Percentiles rank a stretch among this genome's conserved stretches.
Conservation (phyloP, 2,329 filamentous ascomycete genomes). For the Exophiala phaeomuriformis region DNA sequence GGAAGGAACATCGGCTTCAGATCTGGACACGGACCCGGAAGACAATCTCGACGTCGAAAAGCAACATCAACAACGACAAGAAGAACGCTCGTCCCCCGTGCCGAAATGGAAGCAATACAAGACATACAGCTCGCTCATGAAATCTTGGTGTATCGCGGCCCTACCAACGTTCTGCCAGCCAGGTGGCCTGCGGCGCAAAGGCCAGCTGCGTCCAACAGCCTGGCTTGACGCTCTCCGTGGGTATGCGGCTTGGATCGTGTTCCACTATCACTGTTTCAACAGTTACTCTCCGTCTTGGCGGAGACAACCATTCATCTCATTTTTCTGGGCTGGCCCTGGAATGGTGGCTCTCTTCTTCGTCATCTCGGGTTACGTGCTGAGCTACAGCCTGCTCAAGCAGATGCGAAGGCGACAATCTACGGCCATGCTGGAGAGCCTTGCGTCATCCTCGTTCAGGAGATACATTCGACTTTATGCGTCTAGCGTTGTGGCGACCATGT, state of each 20-base stretch:
- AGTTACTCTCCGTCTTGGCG: neutral
- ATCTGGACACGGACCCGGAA: neutral
- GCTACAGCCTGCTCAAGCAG: conserved; percentile 44
- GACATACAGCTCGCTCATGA: conserved; percentile 1
- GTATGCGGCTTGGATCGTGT: conserved; percentile 4
- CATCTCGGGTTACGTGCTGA: conserved; percentile 52
- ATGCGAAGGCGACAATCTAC: conserved; percentile 2
- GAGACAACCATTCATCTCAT: conserved; percentile 32
- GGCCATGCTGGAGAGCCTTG: neutral
- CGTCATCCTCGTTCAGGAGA: conserved; percentile 27
- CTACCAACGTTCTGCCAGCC: conserved; percentile 7
- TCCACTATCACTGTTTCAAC: neutral
- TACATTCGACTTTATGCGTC: conserved; percentile 30
- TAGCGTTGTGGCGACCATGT: conserved; percentile 24
- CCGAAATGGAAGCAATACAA: conserved; percentile 5
- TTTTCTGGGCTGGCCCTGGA: conserved; percentile 37
- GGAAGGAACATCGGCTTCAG: neutral
- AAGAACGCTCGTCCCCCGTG: neutral
- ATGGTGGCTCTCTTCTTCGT: conserved; percentile 44
- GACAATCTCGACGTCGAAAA: neutral
- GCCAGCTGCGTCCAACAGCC: conserved; percentile 2
- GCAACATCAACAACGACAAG: neutral
- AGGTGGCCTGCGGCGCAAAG: neutral
- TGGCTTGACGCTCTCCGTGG: conserved; percentile 10
- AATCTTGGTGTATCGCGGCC: neutral